These are phyloP conservation scores for Xylariaceae sp. DNA, from an alignment of 2,329 filamentous ascomycete species.

Conservation along the genomic window DNA sequence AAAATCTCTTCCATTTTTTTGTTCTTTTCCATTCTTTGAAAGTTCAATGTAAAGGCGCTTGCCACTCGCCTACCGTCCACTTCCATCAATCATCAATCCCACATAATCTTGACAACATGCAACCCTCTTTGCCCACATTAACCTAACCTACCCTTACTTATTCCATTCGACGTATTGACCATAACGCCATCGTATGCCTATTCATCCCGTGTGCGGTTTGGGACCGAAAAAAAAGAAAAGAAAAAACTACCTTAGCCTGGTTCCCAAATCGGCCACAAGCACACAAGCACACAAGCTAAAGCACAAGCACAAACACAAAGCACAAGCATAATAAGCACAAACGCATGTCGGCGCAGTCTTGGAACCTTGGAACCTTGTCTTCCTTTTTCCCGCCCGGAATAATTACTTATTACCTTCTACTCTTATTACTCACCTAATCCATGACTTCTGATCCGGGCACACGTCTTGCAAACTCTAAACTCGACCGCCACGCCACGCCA, in stretches of 20 bases:
- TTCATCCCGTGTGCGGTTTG: not conserved
- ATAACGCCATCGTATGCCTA: not conserved
- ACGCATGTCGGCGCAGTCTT: slow-evolving; percentile 16
- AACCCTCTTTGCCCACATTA: not conserved
- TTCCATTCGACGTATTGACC: too few relatives aligned
- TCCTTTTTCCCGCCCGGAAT: slow-evolving; percentile 12
- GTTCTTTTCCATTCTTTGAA: not conserved
- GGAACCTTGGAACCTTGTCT: slow-evolving; percentile 4
- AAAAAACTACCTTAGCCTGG: slow-evolving; percentile 5
- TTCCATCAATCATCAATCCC: too few relatives aligned
- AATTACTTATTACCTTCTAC: slow-evolving; percentile 16
- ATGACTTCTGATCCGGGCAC: slow-evolving; percentile 21
- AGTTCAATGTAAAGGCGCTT: too few relatives aligned
- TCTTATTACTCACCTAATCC: too few relatives aligned
- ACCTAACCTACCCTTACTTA: not conserved
- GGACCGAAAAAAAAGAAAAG: not conserved
- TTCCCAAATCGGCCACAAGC: not conserved
- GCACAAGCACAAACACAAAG: too few relatives aligned
- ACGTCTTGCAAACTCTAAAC: slow-evolving; percentile 4
- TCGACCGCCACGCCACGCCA: not conserved
- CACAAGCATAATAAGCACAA: too few relatives aligned
- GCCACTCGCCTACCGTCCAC: too few relatives aligned
- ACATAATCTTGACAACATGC: too few relatives aligned
- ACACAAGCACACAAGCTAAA: slow-evolving; percentile 11
- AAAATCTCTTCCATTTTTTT: too few relatives aligned